Base-by-base conservation (phyloP, 1,284 basidiomycete species). In the Austropuccinia psidii region DNA sequence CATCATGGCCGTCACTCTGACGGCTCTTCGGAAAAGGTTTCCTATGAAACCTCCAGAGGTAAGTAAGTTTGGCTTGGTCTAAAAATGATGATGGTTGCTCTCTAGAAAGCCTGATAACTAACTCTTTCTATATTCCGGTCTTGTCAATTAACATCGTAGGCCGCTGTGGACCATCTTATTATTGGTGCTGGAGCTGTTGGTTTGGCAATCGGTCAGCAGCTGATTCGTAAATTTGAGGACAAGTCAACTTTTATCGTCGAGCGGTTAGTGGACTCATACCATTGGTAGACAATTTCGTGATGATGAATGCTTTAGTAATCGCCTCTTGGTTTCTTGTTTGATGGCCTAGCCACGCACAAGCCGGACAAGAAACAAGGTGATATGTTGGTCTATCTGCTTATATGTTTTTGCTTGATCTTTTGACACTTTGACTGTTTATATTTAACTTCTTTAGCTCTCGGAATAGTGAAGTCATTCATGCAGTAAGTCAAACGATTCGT, bases 401-500 rank as follows among this genome's bases (percentile, higher is more conserved):
- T 24, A 21, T 50, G 43, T 29, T 8, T 21, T 27, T 24, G 31
- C 17, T 29, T 47, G 54, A 52, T 13, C 17, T n/a, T 66, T 73
- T 74, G 13, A 49, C 33, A 3, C 3, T 60, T 11, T 19, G 2
- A 60, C 27, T 61, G n/a, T 27, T 61, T 11, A 21, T 37, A 27
- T n/a, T 33, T 66, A 4, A 9, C 33, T 11, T 24, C 29, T 33
- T 27, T 74, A 93, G 91, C 80, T 93, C 93, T 45, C 87, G 95
- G 24, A 97, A 97, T 80, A 95, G 92, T 0, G 95, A 98, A 79
- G 95, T 98, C 17, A 90, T 97, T 52, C 94, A 97, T 82, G 91
- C 91, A 75, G 91, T 67, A 15, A 41, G 47, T 52, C n/a, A 24
- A n/a, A 19, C 19, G 8, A 6, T 5, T 54, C 9, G 9, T 61